These are phyloP conservation scores for Alternaria sp. DNA, from an alignment of 2,329 filamentous ascomycete species.

Conservation along the genomic window DNA sequence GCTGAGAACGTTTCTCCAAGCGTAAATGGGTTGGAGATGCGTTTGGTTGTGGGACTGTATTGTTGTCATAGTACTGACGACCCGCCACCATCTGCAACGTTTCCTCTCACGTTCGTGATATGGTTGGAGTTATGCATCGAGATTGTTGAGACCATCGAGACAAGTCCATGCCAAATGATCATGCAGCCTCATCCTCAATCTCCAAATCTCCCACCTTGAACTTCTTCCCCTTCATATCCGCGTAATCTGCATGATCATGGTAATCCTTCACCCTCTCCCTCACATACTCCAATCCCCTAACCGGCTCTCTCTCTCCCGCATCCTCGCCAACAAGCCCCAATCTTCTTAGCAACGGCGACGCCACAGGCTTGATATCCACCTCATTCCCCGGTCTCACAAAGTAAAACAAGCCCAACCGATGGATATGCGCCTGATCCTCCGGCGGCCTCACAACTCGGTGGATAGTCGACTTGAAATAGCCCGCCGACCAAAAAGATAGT, in stretches of 20 bases:
- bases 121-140: no score
- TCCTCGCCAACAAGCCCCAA: constrained; percentile 36
- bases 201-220: constrained; percentile 54
- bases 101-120: no score
- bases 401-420: constrained; percentile 54
- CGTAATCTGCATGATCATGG: constrained; percentile 53
- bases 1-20: no score
- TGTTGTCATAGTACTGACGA: no score
- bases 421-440: constrained; percentile 49
- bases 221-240: constrained; percentile 52
- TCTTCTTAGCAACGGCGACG: constrained; percentile 47
- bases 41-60: no score
- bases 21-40: no score
- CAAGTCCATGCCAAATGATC: no score
- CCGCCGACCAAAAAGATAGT: constrained; percentile 52
- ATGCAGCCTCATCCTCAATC: constrained; percentile 53
- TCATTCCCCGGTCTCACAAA: constrained; percentile 54
- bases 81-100: no score
- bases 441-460: constrained; percentile 62
- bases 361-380: constrained; percentile 49
- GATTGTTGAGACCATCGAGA: no score
- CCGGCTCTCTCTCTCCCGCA: constrained; percentile 36
- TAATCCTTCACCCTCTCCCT: constrained; percentile 55
- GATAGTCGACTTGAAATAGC: constrained; percentile 60
- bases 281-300: constrained; percentile 55